A percentile compares a stretch with the other conserved stretches of the same genome.
Conservation (phyloP, 2,329 filamentous ascomycete genomes). For the Alternaria atra region DNA sequence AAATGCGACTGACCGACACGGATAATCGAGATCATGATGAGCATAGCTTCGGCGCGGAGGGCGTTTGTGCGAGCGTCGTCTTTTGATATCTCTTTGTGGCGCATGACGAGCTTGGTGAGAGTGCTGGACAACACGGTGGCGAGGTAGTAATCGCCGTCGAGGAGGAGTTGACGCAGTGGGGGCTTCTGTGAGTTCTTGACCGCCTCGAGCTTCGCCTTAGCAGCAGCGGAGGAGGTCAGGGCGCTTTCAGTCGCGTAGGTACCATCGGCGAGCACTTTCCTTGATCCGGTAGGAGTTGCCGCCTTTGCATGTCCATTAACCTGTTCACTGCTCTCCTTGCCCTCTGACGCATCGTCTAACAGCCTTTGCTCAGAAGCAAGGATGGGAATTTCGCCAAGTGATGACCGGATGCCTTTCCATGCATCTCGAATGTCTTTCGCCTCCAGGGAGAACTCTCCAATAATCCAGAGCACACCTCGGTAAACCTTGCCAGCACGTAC, state of each 20-base stretch:
- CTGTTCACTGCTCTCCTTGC: conserved; percentile 71
- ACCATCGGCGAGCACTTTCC: conserved; percentile 92
- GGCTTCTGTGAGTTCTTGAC: conserved; percentile 98
- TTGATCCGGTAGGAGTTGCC: conserved; percentile 79
- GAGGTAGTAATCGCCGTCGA: conserved; percentile 97
- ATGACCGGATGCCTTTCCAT: conserved; percentile 94
- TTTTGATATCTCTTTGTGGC: conserved; percentile 89
- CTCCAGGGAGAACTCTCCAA: conserved; percentile 95
- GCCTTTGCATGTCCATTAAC: conserved; percentile 82
- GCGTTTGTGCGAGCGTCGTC: conserved; percentile 90
- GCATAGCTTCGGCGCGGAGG: conserved; percentile 94
- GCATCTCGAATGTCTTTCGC: conserved; percentile 94
- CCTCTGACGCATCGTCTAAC: conserved; percentile 76
- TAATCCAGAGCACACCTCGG: conserved; percentile 94
- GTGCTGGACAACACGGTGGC: conserved; percentile 95
- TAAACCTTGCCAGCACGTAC: conserved; percentile 98
- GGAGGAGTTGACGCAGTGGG: conserved; percentile 85
- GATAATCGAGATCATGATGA: conserved; percentile 99
- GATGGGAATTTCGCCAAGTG: conserved; percentile 95
- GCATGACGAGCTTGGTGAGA: conserved; percentile 96
- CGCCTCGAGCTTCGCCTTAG: conserved; percentile 89
- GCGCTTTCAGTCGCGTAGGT: conserved; percentile 98
- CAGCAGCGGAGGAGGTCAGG: conserved; percentile 89
- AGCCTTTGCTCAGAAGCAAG: conserved; percentile 92
- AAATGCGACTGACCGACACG: conserved; percentile 99